Base-by-base conservation (phyloP, 2,329 filamentous ascomycete species). In the Fusarium ramigenum region DNA sequence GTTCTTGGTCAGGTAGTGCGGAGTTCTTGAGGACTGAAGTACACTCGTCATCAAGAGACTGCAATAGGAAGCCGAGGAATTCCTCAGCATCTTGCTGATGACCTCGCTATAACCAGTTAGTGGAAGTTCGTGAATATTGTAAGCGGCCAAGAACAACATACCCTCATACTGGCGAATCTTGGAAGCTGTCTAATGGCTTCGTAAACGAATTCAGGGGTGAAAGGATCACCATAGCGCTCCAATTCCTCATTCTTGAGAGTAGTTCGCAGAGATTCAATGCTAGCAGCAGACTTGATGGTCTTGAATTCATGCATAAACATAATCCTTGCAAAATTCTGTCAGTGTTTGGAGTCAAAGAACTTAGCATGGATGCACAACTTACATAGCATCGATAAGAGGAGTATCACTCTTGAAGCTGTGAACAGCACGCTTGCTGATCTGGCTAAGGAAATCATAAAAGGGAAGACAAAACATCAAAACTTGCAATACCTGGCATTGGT, bases 1-100 rank as follows among this genome's bases (percentile, higher is more conserved):
- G 72, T n/a, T 80, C 72, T 7, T 79, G 80, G 42, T 76, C 80
- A 18, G 80, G 80, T 4, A 81, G 75, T 16, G 78, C 49, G 15
- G 77, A 63, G 47, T 65, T 80, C 46, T 77, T 79, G 84, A 97
- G 93, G 52, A 96, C 91, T 64, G 91, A 88, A 21, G 91, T 90
- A 80, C 95, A 98, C 82, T 99, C 96, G 73, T 98, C 95, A 77
- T 98, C 95, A 39, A 99, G 89, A 53, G 94, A 94, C 78, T 97
- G 95, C 8, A 99, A 87, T 39, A 99, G 86, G 80, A 98, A 97
- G 1, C 95, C 96, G 30, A 99, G 86, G 76, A 99, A 99, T 79
- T 99, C 96, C 80, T 99, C 95, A 2, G 96, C 96, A 84, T 99
- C 96, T 85, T 99, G 96, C 81, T 99, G 96, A 77, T 98, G 96